These are phyloP conservation scores for Tilletiopsis washingtonensis DNA, from an alignment of 1,284 basidiomycete species.

Conservation along the genomic window DNA sequence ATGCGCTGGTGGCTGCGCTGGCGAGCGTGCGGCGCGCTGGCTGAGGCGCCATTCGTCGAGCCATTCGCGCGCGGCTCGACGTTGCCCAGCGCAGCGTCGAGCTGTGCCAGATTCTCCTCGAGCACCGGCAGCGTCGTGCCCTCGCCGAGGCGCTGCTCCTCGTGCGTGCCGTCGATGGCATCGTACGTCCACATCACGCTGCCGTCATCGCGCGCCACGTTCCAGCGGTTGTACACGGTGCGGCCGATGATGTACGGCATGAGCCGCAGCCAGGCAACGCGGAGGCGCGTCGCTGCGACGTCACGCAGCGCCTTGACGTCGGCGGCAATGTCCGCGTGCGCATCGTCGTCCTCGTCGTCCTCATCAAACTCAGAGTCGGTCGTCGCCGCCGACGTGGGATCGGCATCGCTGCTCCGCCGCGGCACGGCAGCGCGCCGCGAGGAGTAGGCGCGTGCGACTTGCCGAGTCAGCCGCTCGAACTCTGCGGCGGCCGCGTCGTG, in stretches of 20 bases:
- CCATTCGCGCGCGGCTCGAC: no score
- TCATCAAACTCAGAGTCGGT: constrained; percentile 7
- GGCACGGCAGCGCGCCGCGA: no score
- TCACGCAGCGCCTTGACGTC: constrained; percentile 30
- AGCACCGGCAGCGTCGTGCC: constrained; percentile 26
- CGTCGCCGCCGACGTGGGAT: no score
- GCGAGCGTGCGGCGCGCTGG: no score
- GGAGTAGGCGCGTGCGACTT: no score
- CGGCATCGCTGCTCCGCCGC: no score
- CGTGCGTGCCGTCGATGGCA: constrained; percentile 19
- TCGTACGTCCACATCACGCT: constrained; percentile 29
- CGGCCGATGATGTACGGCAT: constrained; percentile 33
- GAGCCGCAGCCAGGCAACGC: constrained; percentile 34
- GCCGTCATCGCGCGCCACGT: constrained; percentile 20
- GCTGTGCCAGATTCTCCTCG: constrained; percentile 20
- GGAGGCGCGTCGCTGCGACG: constrained; percentile 34
- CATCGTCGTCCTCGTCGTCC: constrained; percentile 13
- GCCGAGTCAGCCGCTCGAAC: constrained; percentile 24
- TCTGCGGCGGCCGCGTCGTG: constrained; percentile 21
- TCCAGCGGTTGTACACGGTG: constrained; percentile 28
- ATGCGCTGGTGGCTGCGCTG: no score
- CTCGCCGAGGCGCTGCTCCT: constrained; percentile 29
- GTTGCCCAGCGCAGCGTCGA: constrained; percentile 23
- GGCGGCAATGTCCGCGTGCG: constrained; percentile 16
- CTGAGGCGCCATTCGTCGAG: no score